Percentiles rank a stretch among this genome's conserved stretches.
These are phyloP conservation scores for Leccinum obscurum DNA, from an alignment of 768 basidiomycete genomes.

Conservation along the genomic window DNA sequence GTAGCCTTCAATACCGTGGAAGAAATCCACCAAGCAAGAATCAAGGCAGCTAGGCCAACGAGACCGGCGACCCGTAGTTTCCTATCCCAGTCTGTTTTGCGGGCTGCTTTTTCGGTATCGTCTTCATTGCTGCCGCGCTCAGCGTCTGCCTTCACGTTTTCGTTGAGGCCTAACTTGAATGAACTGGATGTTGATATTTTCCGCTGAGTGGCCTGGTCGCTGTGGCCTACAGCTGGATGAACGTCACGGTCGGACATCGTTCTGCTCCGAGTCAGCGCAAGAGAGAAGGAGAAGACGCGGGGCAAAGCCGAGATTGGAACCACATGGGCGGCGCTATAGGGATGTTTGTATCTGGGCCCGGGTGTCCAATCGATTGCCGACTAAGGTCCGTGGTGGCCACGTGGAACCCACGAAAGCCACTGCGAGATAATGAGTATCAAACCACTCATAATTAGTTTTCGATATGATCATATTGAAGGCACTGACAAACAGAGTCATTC, in stretches of 20 bases:
- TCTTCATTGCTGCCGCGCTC: slow-evolving; percentile 12
- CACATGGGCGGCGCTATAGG: slow-evolving; percentile 1
- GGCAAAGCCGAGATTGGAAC: slow-evolving; percentile 5
- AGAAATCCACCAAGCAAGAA: slow-evolving; percentile 87
- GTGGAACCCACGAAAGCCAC: not conserved
- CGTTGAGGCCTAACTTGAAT: slow-evolving; percentile 9
- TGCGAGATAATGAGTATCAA: not conserved
- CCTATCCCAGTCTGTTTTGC: slow-evolving; percentile 9
- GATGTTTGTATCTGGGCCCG: not conserved
- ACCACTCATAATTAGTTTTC: no score
- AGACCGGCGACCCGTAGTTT: slow-evolving; percentile 48
- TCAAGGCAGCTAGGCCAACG: slow-evolving; percentile 51
- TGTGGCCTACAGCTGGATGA: not conserved
- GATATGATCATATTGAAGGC: not conserved
- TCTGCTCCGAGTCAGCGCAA: slow-evolving; percentile 1
- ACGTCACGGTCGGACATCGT: slow-evolving; percentile 19
- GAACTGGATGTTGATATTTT: slow-evolving; percentile 16
- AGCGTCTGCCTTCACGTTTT: slow-evolving; percentile 17
- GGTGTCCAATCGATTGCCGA: not conserved
- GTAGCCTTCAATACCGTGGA: slow-evolving; percentile 67
- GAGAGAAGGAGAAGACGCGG: not conserved
- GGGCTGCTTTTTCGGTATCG: slow-evolving; percentile 8
- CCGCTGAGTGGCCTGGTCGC: slow-evolving; percentile 20
- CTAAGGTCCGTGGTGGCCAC: not conserved
- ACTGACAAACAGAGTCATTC: not conserved